phyloP scores from a whole-genome alignment of 805 yeast species.

The Isabelozyma heimii region DNA sequence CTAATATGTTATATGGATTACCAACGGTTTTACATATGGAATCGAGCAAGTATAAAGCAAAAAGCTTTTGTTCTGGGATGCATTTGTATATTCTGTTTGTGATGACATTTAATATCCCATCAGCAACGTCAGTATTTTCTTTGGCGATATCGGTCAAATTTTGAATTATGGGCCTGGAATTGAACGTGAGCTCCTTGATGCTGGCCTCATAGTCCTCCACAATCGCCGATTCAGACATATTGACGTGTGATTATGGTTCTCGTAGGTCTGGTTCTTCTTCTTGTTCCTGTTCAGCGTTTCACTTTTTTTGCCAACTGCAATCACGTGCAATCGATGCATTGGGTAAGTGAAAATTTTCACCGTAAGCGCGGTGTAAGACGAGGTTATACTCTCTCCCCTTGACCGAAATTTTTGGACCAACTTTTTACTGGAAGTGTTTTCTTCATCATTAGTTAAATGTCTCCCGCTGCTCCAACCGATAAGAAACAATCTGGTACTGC shows the following conservation, averaged over 20 bases:
- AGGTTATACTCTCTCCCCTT: background rate
- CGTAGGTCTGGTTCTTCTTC: background rate
- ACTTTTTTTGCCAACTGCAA: background rate
- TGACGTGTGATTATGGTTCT: background rate
- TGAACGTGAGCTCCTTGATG: constrained; percentile 75
- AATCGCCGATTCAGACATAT: constrained; percentile 1
- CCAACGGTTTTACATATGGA: constrained; percentile 91
- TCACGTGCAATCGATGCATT: background rate
- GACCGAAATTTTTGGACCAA: too few species aligned
- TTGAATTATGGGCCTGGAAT: constrained; percentile 86
- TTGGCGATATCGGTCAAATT: constrained; percentile 82
- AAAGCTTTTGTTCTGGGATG: constrained; percentile 81
- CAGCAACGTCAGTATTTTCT: constrained; percentile 77
- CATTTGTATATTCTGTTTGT: constrained; percentile 71
- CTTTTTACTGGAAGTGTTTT: too few species aligned
- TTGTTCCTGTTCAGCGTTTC: background rate
- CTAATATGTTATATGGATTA: constrained; percentile 78
- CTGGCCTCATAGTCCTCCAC: constrained; percentile 65
- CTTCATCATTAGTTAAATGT: constrained; percentile 16
- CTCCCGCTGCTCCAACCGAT: constrained; percentile 45
- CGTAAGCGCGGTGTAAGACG: constrained; percentile 1
- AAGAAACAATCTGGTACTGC: constrained; percentile 88
- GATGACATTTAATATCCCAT: constrained; percentile 72
- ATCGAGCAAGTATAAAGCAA: constrained; percentile 79
- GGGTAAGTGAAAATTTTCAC: constrained; percentile 1